Evolutionary conservation across 208 protist species (phyloP).

Genomic region (Trypanosoma cruzi): DNA sequence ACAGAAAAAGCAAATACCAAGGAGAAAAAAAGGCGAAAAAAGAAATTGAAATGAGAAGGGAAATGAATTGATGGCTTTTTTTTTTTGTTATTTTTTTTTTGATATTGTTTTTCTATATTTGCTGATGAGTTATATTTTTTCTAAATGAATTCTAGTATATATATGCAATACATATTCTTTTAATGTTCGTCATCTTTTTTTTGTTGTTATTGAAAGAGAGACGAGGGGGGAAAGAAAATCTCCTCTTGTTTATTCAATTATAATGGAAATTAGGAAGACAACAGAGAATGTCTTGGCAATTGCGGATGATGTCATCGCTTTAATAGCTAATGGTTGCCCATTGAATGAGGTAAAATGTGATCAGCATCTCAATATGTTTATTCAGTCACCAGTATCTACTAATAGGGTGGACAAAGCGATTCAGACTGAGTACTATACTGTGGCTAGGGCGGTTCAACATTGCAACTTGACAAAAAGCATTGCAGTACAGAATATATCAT

Average conservation of each 20-base stretch:
- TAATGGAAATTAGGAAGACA: conserved; percentile 17
- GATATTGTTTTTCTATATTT: too few species aligned
- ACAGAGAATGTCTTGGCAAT: conserved; percentile 27
- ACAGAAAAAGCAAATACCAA: too few species aligned
- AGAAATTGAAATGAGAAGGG: neutral
- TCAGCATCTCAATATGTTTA: neutral
- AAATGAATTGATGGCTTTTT: conserved; percentile 1
- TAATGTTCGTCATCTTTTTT: conserved; percentile 3
- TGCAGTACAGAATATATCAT: conserved; percentile 6
- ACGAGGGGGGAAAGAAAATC: neutral
- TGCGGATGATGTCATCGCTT: conserved; percentile 30
- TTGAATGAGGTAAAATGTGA: neutral
- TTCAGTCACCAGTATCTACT: neutral
- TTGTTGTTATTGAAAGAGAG: neutral
- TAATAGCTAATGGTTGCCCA: neutral
- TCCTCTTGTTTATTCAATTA: neutral
- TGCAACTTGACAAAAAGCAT: neutral
- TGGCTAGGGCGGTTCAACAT: conserved; percentile 10
- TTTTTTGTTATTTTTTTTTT: too few species aligned
- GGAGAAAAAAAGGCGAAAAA: too few species aligned
- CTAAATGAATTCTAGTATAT: neutral
- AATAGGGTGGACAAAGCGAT: conserved; percentile 11
- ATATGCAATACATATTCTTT: conserved; percentile 1
- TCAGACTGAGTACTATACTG: conserved; percentile 17
- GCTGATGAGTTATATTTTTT: too few species aligned